Percentiles rank a stretch among this genome's conserved stretches.
phyloP scores from a whole-genome alignment of 768 basidiomycete species.

The Tylopilus felleus region DNA sequence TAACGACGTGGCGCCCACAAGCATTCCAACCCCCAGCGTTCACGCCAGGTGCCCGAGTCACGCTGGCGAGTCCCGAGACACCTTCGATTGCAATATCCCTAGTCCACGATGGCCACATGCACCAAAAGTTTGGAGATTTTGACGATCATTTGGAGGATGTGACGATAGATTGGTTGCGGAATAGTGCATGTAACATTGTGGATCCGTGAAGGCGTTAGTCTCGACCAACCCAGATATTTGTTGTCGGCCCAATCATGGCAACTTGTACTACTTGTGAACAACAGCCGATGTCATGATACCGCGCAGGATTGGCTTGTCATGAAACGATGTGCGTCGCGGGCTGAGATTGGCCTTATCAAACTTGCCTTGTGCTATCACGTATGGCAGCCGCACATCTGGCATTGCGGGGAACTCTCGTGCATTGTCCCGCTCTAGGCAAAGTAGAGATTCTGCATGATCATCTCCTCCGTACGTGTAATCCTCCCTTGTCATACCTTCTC shows the following conservation, averaged over 20 bases:
- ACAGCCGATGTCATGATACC: too few relatives aligned
- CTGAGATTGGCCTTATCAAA: neutral
- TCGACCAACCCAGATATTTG: too few relatives aligned
- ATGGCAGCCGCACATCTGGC: slow-evolving; percentile 14
- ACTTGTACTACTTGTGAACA: too few relatives aligned
- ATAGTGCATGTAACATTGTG: slow-evolving; percentile 31
- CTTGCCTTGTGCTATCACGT: neutral
- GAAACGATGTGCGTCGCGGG: neutral
- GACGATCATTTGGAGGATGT: slow-evolving; percentile 82
- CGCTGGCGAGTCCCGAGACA: slow-evolving; percentile 43
- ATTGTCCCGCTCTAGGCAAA: slow-evolving; percentile 50
- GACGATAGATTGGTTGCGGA: slow-evolving; percentile 47
- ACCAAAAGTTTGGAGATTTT: slow-evolving; percentile 69
- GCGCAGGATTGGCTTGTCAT: neutral
- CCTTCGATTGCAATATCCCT: slow-evolving; percentile 47
- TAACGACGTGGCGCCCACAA: slow-evolving; percentile 48
- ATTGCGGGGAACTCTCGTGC: slow-evolving; percentile 54
- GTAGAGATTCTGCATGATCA: slow-evolving; percentile 56
- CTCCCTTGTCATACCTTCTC: neutral
- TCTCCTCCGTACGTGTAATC: slow-evolving; percentile 42
- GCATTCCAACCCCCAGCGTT: slow-evolving; percentile 41
- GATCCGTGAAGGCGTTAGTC: slow-evolving; percentile 21
- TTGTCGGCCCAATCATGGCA: too few relatives aligned
- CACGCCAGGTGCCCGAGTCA: slow-evolving; percentile 41
- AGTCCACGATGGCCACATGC: slow-evolving; percentile 48